A percentile compares a stretch with the other conserved stretches of the same genome.
phyloP scores from a whole-genome alignment of 345 rosid species.

The Lumnitzera littorea region DNA sequence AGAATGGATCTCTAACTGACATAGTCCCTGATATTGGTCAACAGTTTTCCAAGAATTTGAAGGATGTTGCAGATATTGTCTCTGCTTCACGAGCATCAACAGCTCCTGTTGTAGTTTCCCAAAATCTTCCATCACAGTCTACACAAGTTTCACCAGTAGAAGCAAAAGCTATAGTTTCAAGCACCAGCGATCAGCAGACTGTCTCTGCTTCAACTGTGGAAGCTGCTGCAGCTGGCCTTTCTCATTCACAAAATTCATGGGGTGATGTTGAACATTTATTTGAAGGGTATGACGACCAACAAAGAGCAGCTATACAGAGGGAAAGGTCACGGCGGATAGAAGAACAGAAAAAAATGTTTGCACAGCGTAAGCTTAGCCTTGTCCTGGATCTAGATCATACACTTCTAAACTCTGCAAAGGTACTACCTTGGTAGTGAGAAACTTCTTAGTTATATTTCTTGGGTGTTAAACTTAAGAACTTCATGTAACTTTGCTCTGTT shows the following conservation, averaged over 20 bases:
- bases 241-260: constrained; percentile 61
- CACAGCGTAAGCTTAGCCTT: constrained; percentile 80
- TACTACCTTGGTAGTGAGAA: constrained; percentile 8
- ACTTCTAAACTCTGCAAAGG: constrained; percentile 99
- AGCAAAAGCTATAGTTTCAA: constrained; percentile 21
- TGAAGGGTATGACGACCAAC: constrained; percentile 80
- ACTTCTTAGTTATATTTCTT: not conserved
- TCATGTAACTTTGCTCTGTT: not conserved
- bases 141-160: constrained; percentile 27
- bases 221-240: constrained; percentile 25
- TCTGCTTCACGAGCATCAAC: constrained; percentile 50
- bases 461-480: not conserved
- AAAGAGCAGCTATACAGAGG: constrained; percentile 84
- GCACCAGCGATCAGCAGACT: constrained; percentile 24
- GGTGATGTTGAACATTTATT: constrained; percentile 87
- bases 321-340: constrained; percentile 91
- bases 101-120: constrained; percentile 27
- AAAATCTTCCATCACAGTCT: constrained; percentile 30
- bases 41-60: constrained; percentile 62
- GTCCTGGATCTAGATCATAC: constrained; percentile 98
- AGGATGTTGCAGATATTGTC: constrained; percentile 48
- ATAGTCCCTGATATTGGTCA: constrained; percentile 50
- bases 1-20: constrained; percentile 29
- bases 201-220: constrained; percentile 29
- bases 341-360: constrained; percentile 94